Evolutionary conservation across 1,284 basidiomycete genomes (phyloP).

Genomic region (Microbotryum silenes-acaulis): DNA sequence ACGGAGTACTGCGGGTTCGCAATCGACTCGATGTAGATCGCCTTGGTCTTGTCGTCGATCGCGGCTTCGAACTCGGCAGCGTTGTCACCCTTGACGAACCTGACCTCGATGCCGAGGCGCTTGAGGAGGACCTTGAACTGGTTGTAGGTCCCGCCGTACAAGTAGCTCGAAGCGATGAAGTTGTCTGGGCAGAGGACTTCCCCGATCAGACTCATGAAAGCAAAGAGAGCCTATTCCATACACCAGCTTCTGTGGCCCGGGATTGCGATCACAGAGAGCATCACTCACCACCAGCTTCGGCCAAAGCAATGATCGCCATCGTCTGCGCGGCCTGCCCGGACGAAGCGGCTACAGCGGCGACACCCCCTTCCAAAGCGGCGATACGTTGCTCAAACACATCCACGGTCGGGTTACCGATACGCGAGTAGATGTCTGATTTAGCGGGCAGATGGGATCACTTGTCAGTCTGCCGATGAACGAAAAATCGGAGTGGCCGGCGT

Average conservation of each 20-base stretch:
- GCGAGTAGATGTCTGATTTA: constrained; percentile 56
- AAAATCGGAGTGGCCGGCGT: no score
- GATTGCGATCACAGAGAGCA: constrained; percentile 65
- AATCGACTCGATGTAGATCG: constrained; percentile 62
- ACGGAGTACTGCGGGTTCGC: constrained; percentile 74
- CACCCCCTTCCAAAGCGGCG: constrained; percentile 72
- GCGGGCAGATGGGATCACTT: no score
- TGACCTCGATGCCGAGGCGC: constrained; percentile 62
- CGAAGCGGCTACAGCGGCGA: constrained; percentile 66
- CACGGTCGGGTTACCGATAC: constrained; percentile 76
- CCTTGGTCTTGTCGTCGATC: constrained; percentile 69
- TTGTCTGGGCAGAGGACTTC: constrained; percentile 57
- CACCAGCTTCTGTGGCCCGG: constrained; percentile 75
- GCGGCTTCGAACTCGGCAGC: constrained; percentile 62
- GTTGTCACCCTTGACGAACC: constrained; percentile 60
- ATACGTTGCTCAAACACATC: constrained; percentile 79
- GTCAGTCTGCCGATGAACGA: constrained; percentile 43
- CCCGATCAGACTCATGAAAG: no score
- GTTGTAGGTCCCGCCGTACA: constrained; percentile 77
- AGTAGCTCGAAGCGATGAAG: constrained; percentile 62
- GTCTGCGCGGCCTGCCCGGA: constrained; percentile 78
- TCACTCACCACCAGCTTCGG: constrained; percentile 49
- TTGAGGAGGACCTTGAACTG: constrained; percentile 59
- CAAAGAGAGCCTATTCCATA: constrained; percentile 42
- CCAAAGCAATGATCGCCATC: constrained; percentile 53